phyloP scores from a whole-genome alignment of 768 basidiomycete species.

The Xerocomellus chrysenteron region DNA sequence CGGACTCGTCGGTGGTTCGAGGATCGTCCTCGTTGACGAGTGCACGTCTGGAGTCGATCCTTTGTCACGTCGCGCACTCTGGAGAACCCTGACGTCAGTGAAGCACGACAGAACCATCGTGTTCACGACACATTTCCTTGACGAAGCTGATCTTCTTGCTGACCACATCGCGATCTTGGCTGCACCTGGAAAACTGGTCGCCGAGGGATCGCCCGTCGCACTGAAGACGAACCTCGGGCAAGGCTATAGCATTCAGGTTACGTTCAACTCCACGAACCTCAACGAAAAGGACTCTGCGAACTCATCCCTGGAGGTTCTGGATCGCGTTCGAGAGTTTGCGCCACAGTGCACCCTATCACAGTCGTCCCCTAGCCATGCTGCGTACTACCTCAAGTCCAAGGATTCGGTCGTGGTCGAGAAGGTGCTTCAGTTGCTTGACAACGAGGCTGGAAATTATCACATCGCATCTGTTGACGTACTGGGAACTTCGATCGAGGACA shows the following conservation, averaged over 20 bases:
- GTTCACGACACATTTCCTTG: slow-evolving; percentile 81
- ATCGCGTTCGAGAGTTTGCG: slow-evolving; percentile 43
- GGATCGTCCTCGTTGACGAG: slow-evolving; percentile 63
- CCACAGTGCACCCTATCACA: slow-evolving; percentile 44
- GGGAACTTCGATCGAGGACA: slow-evolving; percentile 77
- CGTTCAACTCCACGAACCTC: slow-evolving; percentile 41
- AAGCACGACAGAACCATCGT: slow-evolving; percentile 66
- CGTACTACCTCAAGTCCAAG: slow-evolving; percentile 61
- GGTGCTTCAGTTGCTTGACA: slow-evolving; percentile 56
- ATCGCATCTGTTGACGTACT: slow-evolving; percentile 63
- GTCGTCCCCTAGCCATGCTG: slow-evolving; percentile 43
- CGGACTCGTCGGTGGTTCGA: slow-evolving; percentile 73
- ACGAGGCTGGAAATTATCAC: slow-evolving; percentile 35
- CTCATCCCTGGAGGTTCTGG: slow-evolving; percentile 35
- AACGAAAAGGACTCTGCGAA: slow-evolving; percentile 19
- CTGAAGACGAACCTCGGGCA: slow-evolving; percentile 69
- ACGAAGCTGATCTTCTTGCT: slow-evolving; percentile 76
- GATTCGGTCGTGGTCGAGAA: slow-evolving; percentile 53
- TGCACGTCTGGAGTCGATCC: slow-evolving; percentile 84
- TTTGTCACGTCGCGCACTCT: slow-evolving; percentile 71
- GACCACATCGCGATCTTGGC: slow-evolving; percentile 75
- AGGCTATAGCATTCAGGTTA: slow-evolving; percentile 65
- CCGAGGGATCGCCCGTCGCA: slow-evolving; percentile 70
- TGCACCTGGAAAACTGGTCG: slow-evolving; percentile 72
- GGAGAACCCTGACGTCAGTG: slow-evolving; percentile 70